A percentile compares a stretch with the other conserved stretches of the same genome.
Evolutionary conservation across 176 grass and related monocot species (phyloP).

Genomic region (Ananas comosus): DNA sequence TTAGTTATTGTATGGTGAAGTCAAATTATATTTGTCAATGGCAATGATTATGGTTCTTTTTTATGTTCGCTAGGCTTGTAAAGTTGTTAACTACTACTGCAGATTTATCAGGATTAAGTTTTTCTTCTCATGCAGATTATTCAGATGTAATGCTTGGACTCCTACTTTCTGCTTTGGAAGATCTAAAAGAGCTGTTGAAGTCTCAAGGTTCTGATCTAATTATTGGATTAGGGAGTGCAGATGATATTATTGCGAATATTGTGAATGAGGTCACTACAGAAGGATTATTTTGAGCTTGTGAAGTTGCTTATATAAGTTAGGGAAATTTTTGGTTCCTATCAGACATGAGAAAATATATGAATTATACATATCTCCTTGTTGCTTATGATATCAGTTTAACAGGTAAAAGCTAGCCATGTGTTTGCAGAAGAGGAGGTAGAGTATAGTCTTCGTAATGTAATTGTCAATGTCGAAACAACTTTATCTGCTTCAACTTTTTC

Average conservation of each 20-base stretch:
- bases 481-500: conserved; percentile 43
- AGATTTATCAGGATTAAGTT: not conserved
- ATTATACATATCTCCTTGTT: conserved; percentile 27
- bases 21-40: too few relatives aligned
- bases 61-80: too few relatives aligned
- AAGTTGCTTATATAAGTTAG: conserved; percentile 6
- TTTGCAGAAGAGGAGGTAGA: conserved; percentile 88
- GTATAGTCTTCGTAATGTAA: conserved; percentile 37
- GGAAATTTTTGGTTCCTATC: not conserved
- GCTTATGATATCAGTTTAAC: conserved; percentile 31
- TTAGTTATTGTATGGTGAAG: too few relatives aligned
- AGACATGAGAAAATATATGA: conserved; percentile 12
- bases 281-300: conserved; percentile 49
- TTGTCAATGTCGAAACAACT: conserved; percentile 63
- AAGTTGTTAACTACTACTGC: too few relatives aligned
- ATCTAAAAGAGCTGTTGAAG: conserved; percentile 59
- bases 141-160: conserved; percentile 75
- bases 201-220: conserved; percentile 78
- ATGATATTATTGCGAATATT: conserved; percentile 69
- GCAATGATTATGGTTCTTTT: too few relatives aligned
- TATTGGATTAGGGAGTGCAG: conserved; percentile 61
- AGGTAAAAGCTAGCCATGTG: conserved; percentile 69
- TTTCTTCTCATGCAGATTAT: conserved; percentile 43
- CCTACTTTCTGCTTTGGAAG: conserved; percentile 66
- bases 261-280: conserved; percentile 79